Conservation (phyloP, 169 alveolate genomes). For the Amoebophrya sp. region DNA sequence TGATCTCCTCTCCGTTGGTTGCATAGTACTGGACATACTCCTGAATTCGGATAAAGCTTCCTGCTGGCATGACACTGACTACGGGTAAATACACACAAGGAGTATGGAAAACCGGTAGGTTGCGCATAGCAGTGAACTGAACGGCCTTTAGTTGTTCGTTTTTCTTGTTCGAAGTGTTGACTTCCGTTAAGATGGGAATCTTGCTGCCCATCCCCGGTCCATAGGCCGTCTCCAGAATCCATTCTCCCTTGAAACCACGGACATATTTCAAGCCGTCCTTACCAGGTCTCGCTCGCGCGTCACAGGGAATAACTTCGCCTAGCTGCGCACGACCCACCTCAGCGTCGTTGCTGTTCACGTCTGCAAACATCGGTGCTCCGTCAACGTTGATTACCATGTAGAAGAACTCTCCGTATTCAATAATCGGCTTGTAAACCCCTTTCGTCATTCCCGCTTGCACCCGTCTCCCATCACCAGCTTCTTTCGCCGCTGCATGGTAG, state of each 20-base stretch:
- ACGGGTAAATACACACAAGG: background rate
- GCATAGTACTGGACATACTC: background rate
- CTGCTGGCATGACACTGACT: background rate
- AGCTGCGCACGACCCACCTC: background rate
- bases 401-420: background rate
- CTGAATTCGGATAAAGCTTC: background rate
- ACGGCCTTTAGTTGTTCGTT: background rate
- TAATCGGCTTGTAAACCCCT: background rate
- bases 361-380: background rate
- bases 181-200: background rate
- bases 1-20: background rate
- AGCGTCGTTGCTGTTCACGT: background rate
- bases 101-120: background rate
- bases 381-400: background rate
- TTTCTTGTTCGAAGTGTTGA: background rate
- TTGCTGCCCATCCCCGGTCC: background rate
- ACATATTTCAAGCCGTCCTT: background rate
- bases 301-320: conserved; percentile 1
- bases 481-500: background rate
- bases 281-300: conserved; percentile 22
- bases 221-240: background rate
- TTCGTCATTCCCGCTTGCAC: background rate
- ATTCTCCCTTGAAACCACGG: background rate
- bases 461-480: no score
- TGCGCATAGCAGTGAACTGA: background rate